These are phyloP conservation scores for Gastroboletus turbinatus DNA, from an alignment of 1,284 basidiomycete genomes.

Conservation along the genomic window DNA sequence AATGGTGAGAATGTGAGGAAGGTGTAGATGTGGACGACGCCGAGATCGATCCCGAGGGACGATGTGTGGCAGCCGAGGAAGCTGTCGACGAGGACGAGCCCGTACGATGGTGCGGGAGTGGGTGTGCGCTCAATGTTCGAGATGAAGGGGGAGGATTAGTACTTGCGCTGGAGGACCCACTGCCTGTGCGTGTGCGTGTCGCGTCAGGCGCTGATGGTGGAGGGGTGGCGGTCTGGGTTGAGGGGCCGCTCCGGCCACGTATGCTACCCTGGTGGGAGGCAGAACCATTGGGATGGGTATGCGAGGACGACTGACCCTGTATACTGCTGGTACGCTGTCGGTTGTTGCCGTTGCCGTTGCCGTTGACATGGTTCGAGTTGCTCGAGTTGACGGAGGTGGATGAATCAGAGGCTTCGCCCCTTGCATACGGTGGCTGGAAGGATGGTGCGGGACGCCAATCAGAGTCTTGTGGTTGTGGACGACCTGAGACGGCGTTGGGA, in stretches of 20 bases:
- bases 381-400: constrained; percentile 73
- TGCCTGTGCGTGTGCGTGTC: constrained; percentile 45
- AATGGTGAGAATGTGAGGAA: constrained; percentile 34
- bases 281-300: constrained; percentile 38
- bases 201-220: constrained; percentile 14
- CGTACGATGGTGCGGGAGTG: constrained; percentile 43
- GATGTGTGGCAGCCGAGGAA: constrained; percentile 22
- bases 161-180: constrained; percentile 39
- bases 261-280: constrained; percentile 35
- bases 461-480: constrained; percentile 35
- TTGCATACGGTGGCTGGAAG: constrained; percentile 65
- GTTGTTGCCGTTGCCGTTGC: constrained; percentile 12
- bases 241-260: constrained; percentile 33
- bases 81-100: constrained; percentile 45
- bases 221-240: constrained; percentile 18
- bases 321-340: constrained; percentile 67
- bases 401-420: constrained; percentile 72
- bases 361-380: constrained; percentile 41
- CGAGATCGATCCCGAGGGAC: constrained; percentile 38
- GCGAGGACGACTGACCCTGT: constrained; percentile 42
- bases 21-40: constrained; percentile 38
- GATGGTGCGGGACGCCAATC: constrained; percentile 52
- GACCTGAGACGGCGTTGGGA: constrained; percentile 36
- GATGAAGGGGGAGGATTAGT: constrained; percentile 21
- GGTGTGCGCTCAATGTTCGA: constrained; percentile 37